Evolutionary conservation across 345 rosid species (phyloP), one percentile per base, ranked within the genome.

Genomic region (Trapa bicornis): DNA sequence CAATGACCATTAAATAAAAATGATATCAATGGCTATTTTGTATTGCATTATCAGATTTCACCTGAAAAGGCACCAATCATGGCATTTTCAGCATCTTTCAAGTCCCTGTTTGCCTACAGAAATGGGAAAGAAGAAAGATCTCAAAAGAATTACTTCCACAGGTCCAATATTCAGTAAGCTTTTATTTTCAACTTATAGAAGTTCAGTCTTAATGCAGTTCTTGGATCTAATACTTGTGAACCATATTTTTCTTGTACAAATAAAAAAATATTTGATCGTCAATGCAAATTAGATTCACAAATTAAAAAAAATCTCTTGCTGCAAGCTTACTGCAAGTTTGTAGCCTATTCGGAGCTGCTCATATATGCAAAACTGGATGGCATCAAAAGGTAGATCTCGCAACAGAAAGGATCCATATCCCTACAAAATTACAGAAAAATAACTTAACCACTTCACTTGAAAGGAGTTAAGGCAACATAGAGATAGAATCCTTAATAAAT

Each of bases 321-420:
- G 15, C 42, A 43, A 65, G 65, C 84, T 81, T 86, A 88, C 98
- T 37, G 86, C 96, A 33, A 56, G 82, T 73, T 86, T 94, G 77
- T 91, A 94, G 61, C 95, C 96, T 68, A 94, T 74, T 66, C 96
- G 85, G 50, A 94, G 86, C 81, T 94, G 97, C 86, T 94, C 97
- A 54, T 94, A 94, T 71, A 91, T 81, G 78, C 97, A 94, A 79
- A 94, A 94, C 74, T 94, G 97, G 74, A 89, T 81, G 42, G 96
- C 99, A 80, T 94, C 99, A 80, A 94, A 94, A 16, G 96, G 96
- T 78, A 94, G 82, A 82, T 94, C 99, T 73, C 96, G 82, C 80
- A 94, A 66, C 42, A 91, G 75, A 74, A 91, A 94, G 5, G 97
- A 91, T 76, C 97, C 77, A 71, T 91, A 94, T 67, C 99, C 99